phyloP scores from a whole-genome alignment of 495 filamentous ascomycete genomes.

The Aspergillus avenaceus region DNA sequence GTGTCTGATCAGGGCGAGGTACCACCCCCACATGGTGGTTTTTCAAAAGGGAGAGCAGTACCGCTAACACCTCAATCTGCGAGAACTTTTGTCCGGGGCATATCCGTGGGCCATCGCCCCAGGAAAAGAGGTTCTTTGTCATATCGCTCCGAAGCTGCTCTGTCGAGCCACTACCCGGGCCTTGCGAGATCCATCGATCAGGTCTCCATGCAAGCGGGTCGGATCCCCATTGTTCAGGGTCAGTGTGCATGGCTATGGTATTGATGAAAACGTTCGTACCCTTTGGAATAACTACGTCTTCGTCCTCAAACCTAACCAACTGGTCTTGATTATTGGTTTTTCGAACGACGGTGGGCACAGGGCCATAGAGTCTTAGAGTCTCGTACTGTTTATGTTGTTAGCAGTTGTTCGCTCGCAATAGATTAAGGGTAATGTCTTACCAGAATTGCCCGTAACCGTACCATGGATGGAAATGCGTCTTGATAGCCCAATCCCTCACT shows the following conservation, averaged over 20 bases:
- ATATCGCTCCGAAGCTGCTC: not conserved
- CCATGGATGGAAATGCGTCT: not conserved
- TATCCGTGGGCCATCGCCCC: constrained; percentile 3
- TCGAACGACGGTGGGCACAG: constrained; percentile 2
- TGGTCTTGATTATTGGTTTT: not conserved
- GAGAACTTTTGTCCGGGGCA: constrained; percentile 10
- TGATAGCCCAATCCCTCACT: not conserved
- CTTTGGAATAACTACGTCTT: not conserved
- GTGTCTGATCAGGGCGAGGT: not conserved
- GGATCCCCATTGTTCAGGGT: constrained; percentile 1
- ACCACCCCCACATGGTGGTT: constrained; percentile 2
- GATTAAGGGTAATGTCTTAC: not conserved
- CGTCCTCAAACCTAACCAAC: not conserved
- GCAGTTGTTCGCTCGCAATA: not conserved
- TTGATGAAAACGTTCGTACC: constrained; percentile 1
- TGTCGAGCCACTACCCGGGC: not conserved
- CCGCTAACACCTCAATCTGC: constrained; percentile 6
- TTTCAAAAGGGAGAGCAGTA: constrained; percentile 1
- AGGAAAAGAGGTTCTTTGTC: not conserved
- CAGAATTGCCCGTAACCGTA: constrained; percentile 1
- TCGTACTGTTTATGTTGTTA: constrained; percentile 4
- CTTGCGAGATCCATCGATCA: constrained; percentile 1
- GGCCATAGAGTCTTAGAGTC: constrained; percentile 9
- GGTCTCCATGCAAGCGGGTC: constrained; percentile 6
- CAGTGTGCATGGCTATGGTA: constrained; percentile 2